Conservation (phyloP, 2,329 filamentous ascomycete species). For the Volutella citrinella region DNA sequence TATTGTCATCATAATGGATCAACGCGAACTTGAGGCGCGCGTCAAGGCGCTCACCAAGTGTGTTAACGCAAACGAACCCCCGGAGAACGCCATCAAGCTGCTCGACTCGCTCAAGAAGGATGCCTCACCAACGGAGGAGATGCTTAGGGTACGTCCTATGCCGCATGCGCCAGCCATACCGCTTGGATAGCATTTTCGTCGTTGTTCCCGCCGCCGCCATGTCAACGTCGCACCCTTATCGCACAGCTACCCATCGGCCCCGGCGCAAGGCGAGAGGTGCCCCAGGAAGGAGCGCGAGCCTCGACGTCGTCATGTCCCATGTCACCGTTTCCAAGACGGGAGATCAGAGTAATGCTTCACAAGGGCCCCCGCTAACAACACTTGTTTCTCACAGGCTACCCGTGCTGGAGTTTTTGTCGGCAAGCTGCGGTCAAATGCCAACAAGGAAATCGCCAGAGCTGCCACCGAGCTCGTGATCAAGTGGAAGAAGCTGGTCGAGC, state of each 20-base stretch:
- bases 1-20: constrained; percentile 57
- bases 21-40: constrained; percentile 74
- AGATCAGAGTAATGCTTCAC: too few relatives aligned
- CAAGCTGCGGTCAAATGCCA: constrained; percentile 70
- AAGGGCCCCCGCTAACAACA: constrained; percentile 12
- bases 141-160: constrained; percentile 65
- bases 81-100: constrained; percentile 68
- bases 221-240: too few relatives aligned
- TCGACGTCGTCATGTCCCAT: too few relatives aligned
- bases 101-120: constrained; percentile 77
- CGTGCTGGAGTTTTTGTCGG: constrained; percentile 88
- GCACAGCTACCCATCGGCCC: too few relatives aligned
- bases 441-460: constrained; percentile 76
- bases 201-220: too few relatives aligned
- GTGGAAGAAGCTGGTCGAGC: constrained; percentile 78
- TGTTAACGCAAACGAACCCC: constrained; percentile 68
- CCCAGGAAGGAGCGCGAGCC: too few relatives aligned
- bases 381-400: constrained; percentile 56
- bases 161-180: neutral
- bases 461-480: constrained; percentile 82
- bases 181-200: too few relatives aligned
- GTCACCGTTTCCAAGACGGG: too few relatives aligned
- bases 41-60: constrained; percentile 81
- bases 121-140: constrained; percentile 81
- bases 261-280: too few relatives aligned